These are phyloP conservation scores for Knufia petricola DNA, from an alignment of 2,329 filamentous ascomycete genomes.

Conservation along the genomic window DNA sequence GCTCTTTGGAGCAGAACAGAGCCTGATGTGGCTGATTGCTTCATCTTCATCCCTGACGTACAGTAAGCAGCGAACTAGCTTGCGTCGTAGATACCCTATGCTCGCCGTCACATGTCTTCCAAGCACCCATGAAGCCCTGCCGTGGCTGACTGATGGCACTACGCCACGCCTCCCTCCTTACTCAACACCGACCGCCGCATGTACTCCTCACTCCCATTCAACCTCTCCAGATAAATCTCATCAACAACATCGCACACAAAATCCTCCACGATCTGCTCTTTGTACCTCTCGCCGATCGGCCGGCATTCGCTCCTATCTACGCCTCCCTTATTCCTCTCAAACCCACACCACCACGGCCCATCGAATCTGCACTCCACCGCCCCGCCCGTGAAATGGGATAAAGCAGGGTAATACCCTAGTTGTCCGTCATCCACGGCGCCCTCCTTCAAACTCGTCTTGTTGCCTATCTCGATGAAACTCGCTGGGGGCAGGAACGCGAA, in stretches of 20 bases:
- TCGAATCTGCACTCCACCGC: conserved; percentile 92
- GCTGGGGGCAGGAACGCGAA: conserved; percentile 87
- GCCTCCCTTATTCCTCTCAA: conserved; percentile 27
- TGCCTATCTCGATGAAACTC: conserved; percentile 54
- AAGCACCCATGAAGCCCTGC: too few species aligned
- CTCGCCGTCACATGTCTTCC: too few species aligned
- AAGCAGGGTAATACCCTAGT: conserved; percentile 88
- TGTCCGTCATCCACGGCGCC: conserved; percentile 65
- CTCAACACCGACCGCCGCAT: conserved; percentile 20
- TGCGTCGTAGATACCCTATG: too few species aligned
- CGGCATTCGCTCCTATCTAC: conserved; percentile 28
- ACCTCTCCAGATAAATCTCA: conserved; percentile 57
- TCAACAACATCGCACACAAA: conserved; percentile 87
- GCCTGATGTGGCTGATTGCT: too few species aligned
- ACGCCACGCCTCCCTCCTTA: neutral
- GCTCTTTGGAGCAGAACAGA: too few species aligned
- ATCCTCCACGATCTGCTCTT: conserved; percentile 91
- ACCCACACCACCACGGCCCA: conserved; percentile 70
- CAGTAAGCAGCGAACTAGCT: too few species aligned
- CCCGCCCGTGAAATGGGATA: conserved; percentile 85
- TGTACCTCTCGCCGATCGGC: conserved; percentile 67
- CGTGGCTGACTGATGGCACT: too few species aligned
- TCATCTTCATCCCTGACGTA: too few species aligned
- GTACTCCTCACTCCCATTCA: conserved; percentile 18
- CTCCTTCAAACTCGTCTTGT: conserved; percentile 42